Evolutionary conservation across 1,284 basidiomycete species (phyloP).

Genomic region (Puccinia hordei): DNA sequence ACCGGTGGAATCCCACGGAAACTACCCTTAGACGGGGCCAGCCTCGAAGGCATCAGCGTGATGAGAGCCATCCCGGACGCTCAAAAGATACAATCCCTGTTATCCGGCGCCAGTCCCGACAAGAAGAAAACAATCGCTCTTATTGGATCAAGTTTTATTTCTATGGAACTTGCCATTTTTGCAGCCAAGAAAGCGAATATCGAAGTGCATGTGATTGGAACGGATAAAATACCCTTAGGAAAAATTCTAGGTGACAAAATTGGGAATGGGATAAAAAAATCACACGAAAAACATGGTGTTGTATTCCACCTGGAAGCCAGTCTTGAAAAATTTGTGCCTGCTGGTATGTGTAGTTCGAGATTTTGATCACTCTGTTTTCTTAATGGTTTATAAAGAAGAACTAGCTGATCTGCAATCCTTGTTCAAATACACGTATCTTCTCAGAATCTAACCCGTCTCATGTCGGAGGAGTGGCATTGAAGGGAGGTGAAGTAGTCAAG

Average conservation of each 20-base stretch:
- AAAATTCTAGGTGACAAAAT: conserved; percentile 77
- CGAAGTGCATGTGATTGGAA: conserved; percentile 79
- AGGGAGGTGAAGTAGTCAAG: conserved; percentile 68
- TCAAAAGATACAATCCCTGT: conserved; percentile 61
- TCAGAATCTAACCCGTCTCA: conserved; percentile 58
- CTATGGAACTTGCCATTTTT: conserved; percentile 84
- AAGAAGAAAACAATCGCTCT: conserved; percentile 69
- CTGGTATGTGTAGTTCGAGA: conserved; percentile 60
- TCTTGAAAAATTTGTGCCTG: conserved; percentile 56
- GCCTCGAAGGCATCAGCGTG: conserved; percentile 77
- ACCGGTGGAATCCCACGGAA: conserved; percentile 59
- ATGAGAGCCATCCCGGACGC: conserved; percentile 74
- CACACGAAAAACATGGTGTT: conserved; percentile 57
- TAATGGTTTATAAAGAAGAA: conserved; percentile 70
- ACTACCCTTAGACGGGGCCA: conserved; percentile 75
- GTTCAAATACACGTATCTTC: conserved; percentile 40
- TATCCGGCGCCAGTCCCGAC: conserved; percentile 26
- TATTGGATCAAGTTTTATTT: conserved; percentile 88
- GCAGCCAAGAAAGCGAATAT: conserved; percentile 68
- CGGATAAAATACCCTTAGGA: conserved; percentile 82
- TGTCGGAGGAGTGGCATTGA: conserved; percentile 68
- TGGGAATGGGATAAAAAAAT: conserved; percentile 74
- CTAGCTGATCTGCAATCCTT: conserved; percentile 55
- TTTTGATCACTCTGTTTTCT: conserved; percentile 1
- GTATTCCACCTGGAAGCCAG: conserved; percentile 58